phyloP scores from a whole-genome alignment of 352 stramenopile species.

The Phytophthora megakarya region DNA sequence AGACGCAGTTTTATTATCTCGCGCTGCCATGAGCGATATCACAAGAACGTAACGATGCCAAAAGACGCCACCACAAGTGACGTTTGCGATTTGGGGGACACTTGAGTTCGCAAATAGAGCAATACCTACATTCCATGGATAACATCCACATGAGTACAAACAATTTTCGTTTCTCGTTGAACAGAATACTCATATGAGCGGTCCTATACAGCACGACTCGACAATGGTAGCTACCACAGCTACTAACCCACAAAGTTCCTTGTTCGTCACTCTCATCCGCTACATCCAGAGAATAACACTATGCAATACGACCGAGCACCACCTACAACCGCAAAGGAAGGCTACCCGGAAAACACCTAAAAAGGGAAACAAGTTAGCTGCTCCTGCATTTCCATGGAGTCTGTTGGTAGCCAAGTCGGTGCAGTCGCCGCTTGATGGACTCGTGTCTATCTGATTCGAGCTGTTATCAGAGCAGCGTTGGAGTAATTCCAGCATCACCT shows the following conservation, averaged over 20 bases:
- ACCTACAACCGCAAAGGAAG: no score
- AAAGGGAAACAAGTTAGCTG: conserved; percentile 22
- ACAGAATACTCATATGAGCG: conserved; percentile 16
- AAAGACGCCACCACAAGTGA: conserved; percentile 16
- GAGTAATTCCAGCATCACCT: conserved; percentile 30
- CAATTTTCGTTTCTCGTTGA: conserved; percentile 13
- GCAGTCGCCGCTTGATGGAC: neutral
- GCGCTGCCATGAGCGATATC: conserved; percentile 10
- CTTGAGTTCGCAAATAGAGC: conserved; percentile 13
- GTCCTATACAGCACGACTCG: conserved; percentile 10
- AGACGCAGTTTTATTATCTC: neutral
- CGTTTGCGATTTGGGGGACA: conserved; percentile 21
- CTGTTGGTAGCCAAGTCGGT: conserved; percentile 1
- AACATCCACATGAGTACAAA: conserved; percentile 1
- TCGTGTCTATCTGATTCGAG: conserved; percentile 20
- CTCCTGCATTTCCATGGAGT: conserved; percentile 2
- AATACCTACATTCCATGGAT: neutral
- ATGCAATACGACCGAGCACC: conserved; percentile 10
- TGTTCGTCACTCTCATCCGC: conserved; percentile 9
- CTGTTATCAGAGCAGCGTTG: conserved; percentile 35
- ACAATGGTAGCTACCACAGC: conserved; percentile 2
- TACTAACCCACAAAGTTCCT: conserved; percentile 3
- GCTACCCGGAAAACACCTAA: conserved; percentile 17
- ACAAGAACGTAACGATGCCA: neutral
- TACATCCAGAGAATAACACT: conserved; percentile 21